A percentile compares a stretch with the other conserved stretches of the same genome.
Conservation (phyloP, 495 filamentous ascomycete species). For the Penicillium turbatum region DNA sequence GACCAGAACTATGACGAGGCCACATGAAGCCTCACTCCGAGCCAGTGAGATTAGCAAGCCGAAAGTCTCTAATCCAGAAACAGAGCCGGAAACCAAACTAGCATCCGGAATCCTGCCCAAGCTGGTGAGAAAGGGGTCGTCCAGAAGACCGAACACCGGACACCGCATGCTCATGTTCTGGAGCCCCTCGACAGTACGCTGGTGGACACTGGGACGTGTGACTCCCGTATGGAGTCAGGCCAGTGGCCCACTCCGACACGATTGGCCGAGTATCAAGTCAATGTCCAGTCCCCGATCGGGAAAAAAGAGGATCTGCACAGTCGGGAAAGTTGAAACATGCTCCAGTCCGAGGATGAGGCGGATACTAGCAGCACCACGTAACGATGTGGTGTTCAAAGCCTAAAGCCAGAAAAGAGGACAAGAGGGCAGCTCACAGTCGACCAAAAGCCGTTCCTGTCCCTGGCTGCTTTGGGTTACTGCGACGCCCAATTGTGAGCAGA, state of each 20-base stretch:
- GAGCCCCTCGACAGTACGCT: slow-evolving; percentile 1
- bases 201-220: slow-evolving; percentile 2
- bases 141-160: slow-evolving; percentile 6
- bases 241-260: neutral
- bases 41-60: slow-evolving; percentile 16
- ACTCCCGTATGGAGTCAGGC: neutral
- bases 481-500: slow-evolving; percentile 4
- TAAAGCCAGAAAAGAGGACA: neutral
- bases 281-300: neutral
- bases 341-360: neutral
- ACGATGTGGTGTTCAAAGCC: neutral
- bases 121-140: neutral
- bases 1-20: slow-evolving; percentile 17
- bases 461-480: slow-evolving; percentile 17
- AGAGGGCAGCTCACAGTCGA: neutral
- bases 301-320: neutral
- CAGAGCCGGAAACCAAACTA: neutral
- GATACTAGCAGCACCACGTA: neutral
- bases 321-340: slow-evolving; percentile 3
- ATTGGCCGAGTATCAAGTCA: slow-evolving; percentile 4
- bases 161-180: neutral
- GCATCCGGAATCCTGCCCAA: slow-evolving; percentile 16
- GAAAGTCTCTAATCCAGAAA: slow-evolving; percentile 4
- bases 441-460: neutral
- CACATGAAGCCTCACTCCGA: slow-evolving; percentile 9